Percentiles rank a stretch among this genome's conserved stretches.
phyloP scores from a whole-genome alignment of 805 yeast genomes.

The Candida cerambycidarum region DNA sequence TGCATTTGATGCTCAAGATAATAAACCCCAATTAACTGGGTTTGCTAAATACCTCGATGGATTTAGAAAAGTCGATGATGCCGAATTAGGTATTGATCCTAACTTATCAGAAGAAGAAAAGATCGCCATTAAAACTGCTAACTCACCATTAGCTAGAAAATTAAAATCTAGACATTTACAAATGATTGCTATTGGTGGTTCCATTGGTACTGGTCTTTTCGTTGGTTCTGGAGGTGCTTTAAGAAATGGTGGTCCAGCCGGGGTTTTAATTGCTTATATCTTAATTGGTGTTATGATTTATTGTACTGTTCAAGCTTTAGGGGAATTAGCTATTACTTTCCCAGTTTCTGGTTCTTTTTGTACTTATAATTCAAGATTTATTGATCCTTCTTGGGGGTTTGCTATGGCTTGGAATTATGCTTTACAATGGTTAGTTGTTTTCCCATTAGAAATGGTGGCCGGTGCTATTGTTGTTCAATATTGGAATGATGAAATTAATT shows the following conservation, averaged over 20 bases:
- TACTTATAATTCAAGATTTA: slow-evolving; percentile 58
- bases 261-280: slow-evolving; percentile 58
- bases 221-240: slow-evolving; percentile 72
- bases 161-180: slow-evolving; percentile 66
- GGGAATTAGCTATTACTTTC: slow-evolving; percentile 61
- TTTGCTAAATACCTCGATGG: slow-evolving; percentile 27
- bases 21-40: slow-evolving; percentile 20
- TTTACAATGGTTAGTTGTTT: slow-evolving; percentile 53
- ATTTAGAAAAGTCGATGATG: slow-evolving; percentile 32
- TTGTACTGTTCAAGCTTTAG: slow-evolving; percentile 53
- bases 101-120: slow-evolving; percentile 26
- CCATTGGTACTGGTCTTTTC: slow-evolving; percentile 85
- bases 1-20: slow-evolving; percentile 21
- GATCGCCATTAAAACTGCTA: slow-evolving; percentile 43
- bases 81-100: slow-evolving; percentile 43
- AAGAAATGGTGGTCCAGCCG: slow-evolving; percentile 72
- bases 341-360: slow-evolving; percentile 72
- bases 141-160: slow-evolving; percentile 50
- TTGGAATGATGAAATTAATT: slow-evolving; percentile 53
- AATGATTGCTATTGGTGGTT: slow-evolving; percentile 74
- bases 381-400: slow-evolving; percentile 65
- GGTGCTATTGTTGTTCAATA: slow-evolving; percentile 56
- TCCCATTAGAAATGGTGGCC: slow-evolving; percentile 62
- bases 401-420: slow-evolving; percentile 58
- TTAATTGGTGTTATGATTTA: slow-evolving; percentile 59